Base-by-base conservation (phyloP, 2,329 filamentous ascomycete genomes). In the Xylaria sp. region DNA sequence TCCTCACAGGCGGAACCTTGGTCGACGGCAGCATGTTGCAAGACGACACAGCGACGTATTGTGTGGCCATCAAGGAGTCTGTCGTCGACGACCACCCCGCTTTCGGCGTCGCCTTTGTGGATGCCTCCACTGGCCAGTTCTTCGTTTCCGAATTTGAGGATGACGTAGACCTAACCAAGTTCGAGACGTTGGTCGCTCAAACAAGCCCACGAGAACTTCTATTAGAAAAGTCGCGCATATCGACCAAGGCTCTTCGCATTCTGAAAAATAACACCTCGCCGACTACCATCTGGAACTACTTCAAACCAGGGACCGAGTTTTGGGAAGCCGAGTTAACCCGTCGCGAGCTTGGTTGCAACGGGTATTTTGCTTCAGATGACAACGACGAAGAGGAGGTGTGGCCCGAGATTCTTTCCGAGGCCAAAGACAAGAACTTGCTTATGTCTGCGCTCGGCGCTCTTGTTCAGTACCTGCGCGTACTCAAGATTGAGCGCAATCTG, bases 1-100 rank as follows among this genome's bases (percentile, higher is more conserved):
- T 99, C 13, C 85, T 99, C 32, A 99, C 96, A 0, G 90, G 91
- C 6, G 96, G 96, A 37, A 99, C 96, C 0, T 87, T 99, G 1
- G 95, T 99, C 4, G 96, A 99, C 69, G 94, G 93, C 18, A 91
- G 93, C 73, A 99, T 99, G 96, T 88, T 99, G 48, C 95, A 98
- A 79, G 93, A 97, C 77, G 96, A 99, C 79, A 97, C 97, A 91
- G 93, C 96, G 1, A 97, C 94, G 0, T 98, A 93, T 80, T 99
- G 96, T 78, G 93, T 96, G 62, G 92, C 96, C 1, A 96, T 99
- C 82, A 99, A 99, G 79, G 92, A 95, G 78, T 88, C 88, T 0
- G 84, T 92, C 12, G 83, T 89, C 1, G 89, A 96, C 69, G 92
- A 90, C 62, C 84, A 90, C 32, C 94, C 96, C 5, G 89, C 90